Conservation (phyloP, 140 eudicot genomes). For the Flaveria floridana region DNA sequence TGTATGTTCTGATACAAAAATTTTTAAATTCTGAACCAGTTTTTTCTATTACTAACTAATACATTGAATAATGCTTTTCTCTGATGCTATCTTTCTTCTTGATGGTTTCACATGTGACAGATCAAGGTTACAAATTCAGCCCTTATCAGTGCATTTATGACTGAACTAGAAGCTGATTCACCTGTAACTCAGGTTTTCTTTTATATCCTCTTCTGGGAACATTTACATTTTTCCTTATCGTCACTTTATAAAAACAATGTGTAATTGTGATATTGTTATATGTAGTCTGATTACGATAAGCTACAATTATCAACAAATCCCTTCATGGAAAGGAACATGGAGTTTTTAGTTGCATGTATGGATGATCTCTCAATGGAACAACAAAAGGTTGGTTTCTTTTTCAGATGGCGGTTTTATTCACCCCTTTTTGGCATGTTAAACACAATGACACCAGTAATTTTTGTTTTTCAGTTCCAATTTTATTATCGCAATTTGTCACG, state of each 20-base stretch:
- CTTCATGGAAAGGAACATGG: conserved; percentile 85
- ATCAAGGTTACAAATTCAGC: conserved; percentile 94
- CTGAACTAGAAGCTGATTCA: conserved; percentile 80
- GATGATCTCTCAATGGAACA: conserved; percentile 95
- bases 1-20: conserved; percentile 46
- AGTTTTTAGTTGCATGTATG: conserved; percentile 90
- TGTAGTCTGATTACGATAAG: conserved; percentile 89
- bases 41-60: neutral
- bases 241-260: neutral
- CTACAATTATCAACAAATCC: conserved; percentile 83
- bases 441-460: conserved; percentile 7
- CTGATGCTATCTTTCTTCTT: neutral
- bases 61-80: neutral
- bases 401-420: neutral
- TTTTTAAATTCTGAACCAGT: neutral
- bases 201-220: neutral
- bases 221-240: neutral
- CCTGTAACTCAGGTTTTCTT: conserved; percentile 75
- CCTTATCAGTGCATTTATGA: conserved; percentile 86
- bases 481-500: conserved; percentile 85
- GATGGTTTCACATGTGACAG: conserved; percentile 39
- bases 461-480: conserved; percentile 69
- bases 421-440: neutral
- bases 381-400: conserved; percentile 60
- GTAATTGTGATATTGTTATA: conserved; percentile 20